phyloP scores from a whole-genome alignment of 768 basidiomycete genomes.

The Boletus pseudopeckii region DNA sequence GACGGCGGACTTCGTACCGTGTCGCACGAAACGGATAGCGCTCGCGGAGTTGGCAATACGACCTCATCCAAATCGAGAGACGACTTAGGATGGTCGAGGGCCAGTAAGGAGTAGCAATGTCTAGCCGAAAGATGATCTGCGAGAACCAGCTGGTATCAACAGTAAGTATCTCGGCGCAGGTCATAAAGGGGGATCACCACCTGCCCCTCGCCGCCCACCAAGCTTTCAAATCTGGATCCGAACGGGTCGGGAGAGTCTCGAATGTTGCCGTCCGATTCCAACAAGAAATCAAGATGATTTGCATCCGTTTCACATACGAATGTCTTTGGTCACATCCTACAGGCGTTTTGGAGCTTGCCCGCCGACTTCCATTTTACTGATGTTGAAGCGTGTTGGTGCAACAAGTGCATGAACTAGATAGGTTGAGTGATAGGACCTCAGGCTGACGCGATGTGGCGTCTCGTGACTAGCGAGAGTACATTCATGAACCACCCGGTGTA shows the following conservation, averaged over 20 bases:
- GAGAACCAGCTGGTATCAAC: background rate
- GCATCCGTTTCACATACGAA: background rate
- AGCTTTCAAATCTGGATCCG: background rate
- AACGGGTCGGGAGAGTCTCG: background rate
- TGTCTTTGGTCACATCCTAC: background rate
- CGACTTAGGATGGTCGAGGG: conserved; percentile 11
- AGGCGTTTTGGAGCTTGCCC: background rate
- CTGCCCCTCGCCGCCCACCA: background rate
- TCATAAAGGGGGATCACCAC: background rate
- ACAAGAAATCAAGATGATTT: background rate
- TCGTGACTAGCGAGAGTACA: background rate
- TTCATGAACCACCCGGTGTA: background rate
- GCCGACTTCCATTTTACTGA: conserved; percentile 3
- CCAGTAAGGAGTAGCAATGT: background rate
- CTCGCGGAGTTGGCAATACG: conserved; percentile 32
- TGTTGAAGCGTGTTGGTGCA: background rate
- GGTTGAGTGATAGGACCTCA: conserved; percentile 1
- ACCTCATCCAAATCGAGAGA: conserved; percentile 30
- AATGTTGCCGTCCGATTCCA: background rate
- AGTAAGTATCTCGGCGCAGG: background rate
- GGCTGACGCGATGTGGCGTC: background rate
- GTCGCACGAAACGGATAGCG: conserved; percentile 15
- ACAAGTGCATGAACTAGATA: background rate
- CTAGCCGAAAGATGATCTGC: background rate
- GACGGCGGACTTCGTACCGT: conserved; percentile 24